Conservation (phyloP, 164 flowering plant genomes). For the Vitis riparia region DNA sequence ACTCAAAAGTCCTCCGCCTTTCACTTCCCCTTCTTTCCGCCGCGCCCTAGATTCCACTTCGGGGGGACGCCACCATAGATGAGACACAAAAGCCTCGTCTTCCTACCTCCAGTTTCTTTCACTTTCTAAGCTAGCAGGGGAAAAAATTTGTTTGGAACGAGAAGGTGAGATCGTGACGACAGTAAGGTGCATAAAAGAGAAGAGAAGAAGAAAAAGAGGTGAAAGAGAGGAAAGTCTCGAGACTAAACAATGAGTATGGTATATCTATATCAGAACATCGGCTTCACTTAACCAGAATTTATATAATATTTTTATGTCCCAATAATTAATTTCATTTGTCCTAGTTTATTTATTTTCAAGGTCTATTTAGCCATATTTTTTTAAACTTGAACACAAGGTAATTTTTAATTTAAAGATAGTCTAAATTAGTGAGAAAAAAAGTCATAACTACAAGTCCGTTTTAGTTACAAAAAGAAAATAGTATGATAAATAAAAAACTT, state of each 20-base stretch:
- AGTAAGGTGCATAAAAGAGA: slow-evolving; percentile 35
- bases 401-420: no score
- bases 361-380: no score
- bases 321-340: neutral
- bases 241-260: neutral
- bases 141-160: slow-evolving; percentile 13
- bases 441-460: no score
- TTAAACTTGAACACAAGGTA: no score
- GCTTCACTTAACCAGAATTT: slow-evolving; percentile 37
- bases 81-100: no score
- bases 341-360: neutral
- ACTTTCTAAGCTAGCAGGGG: neutral
- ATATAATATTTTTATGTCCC: slow-evolving; percentile 47
- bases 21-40: no score
- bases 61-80: neutral
- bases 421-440: no score
- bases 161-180: slow-evolving; percentile 35
- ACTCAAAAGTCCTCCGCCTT: slow-evolving; percentile 5
- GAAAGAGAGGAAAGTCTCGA: slow-evolving; percentile 10
- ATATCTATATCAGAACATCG: slow-evolving; percentile 27
- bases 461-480: no score
- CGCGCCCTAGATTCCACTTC: slow-evolving; percentile 9
- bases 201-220: slow-evolving; percentile 1
- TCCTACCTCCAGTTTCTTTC: no score
- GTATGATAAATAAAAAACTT: no score